Percentiles rank a stretch among this genome's conserved stretches.
phyloP scores from a whole-genome alignment of 2,329 filamentous ascomycete species.

The Keithomyces neogunnii region DNA sequence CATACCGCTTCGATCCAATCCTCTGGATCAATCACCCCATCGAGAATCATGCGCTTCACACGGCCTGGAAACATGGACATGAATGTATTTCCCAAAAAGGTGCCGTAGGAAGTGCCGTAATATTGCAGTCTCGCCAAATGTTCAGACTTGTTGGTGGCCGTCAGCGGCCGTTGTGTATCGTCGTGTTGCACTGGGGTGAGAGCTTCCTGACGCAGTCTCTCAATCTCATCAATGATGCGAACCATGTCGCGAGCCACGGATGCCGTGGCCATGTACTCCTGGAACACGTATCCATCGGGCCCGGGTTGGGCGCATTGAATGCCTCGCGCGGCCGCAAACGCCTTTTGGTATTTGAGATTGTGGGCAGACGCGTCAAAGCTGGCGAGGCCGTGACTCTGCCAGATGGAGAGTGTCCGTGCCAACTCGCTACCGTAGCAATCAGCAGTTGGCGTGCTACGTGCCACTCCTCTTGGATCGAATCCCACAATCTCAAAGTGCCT shows the following conservation, averaged over 20 bases:
- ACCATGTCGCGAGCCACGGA: constrained; percentile 6
- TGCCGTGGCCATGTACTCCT: constrained; percentile 14
- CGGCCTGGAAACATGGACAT: constrained; percentile 17
- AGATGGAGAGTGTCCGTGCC: constrained; percentile 16
- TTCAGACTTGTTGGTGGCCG: background rate
- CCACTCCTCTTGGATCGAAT: constrained; percentile 30
- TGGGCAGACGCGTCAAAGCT: constrained; percentile 7
- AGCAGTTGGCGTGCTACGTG: constrained; percentile 1
- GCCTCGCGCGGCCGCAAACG: constrained; percentile 13
- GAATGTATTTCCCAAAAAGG: constrained; percentile 14
- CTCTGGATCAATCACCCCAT: constrained; percentile 22
- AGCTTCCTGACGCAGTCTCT: constrained; percentile 3
- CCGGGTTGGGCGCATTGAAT: constrained; percentile 15
- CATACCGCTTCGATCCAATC: constrained; percentile 20
- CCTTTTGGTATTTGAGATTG: constrained; percentile 5
- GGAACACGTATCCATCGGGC: constrained; percentile 5
- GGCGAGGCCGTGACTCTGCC: constrained; percentile 21
- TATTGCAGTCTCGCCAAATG: constrained; percentile 25
- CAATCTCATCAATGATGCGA: constrained; percentile 2
- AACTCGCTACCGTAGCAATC: constrained; percentile 11
- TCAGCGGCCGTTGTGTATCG: no score
- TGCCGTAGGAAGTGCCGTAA: constrained; percentile 36
- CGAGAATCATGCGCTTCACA: constrained; percentile 27
- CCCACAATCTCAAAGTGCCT: constrained; percentile 27
- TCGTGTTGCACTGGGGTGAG: background rate